Percentiles rank a stretch among this genome's conserved stretches.
Evolutionary conservation across 2,329 filamentous ascomycete genomes (phyloP).

Genomic region (Pestalotiopsis sp.): DNA sequence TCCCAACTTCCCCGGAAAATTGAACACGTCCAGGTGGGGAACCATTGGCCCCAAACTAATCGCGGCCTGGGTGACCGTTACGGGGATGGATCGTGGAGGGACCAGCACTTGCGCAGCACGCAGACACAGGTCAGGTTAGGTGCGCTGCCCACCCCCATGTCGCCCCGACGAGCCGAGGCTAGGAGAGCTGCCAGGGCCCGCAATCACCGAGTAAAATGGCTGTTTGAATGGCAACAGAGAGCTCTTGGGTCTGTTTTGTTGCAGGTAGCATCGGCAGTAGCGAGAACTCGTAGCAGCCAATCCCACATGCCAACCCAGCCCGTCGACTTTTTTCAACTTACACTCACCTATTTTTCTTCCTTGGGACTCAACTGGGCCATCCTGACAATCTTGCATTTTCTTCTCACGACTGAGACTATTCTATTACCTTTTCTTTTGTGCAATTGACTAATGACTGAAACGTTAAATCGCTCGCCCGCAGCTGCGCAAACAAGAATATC

Average conservation of each 20-base stretch:
- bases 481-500: neutral
- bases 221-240: neutral
- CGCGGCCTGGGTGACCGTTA: slow-evolving; percentile 10
- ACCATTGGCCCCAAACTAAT: neutral
- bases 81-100: neutral
- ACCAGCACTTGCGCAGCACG: neutral
- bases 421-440: neutral
- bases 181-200: slow-evolving; percentile 1
- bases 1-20: slow-evolving; percentile 1
- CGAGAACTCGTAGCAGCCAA: neutral
- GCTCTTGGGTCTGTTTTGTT: neutral
- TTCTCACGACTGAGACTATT: neutral
- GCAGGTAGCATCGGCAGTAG: neutral
- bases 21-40: neutral
- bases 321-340: neutral
- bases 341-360: neutral
- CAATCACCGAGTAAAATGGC: slow-evolving; percentile 9
- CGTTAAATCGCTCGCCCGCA: neutral
- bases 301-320: slow-evolving; percentile 7
- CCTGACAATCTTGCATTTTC: neutral
- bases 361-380: neutral
- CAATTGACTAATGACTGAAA: neutral
- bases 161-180: slow-evolving; percentile 10
- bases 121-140: neutral
- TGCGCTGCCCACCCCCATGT: neutral